Percentiles rank a stretch among this genome's conserved stretches.
Evolutionary conservation across 352 stramenopile species (phyloP).

Genomic region (Aphanomyces euteiches): DNA sequence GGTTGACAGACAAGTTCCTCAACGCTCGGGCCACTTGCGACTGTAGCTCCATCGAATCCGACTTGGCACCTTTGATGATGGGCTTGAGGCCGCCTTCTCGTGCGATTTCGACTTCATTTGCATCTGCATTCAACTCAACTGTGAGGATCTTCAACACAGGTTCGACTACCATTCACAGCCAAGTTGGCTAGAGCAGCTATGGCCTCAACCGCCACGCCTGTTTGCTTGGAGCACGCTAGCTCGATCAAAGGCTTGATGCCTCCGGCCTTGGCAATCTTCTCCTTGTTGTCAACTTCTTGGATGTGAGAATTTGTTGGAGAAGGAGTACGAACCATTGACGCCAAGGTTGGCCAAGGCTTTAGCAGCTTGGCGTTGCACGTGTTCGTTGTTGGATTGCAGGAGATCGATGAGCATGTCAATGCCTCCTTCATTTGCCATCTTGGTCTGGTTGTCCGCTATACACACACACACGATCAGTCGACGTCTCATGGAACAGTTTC

Average conservation of each 20-base stretch:
- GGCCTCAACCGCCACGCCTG: constrained; percentile 85
- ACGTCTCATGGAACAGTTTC: not conserved
- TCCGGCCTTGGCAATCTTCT: constrained; percentile 85
- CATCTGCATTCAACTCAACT: constrained; percentile 46
- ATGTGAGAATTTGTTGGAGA: not conserved
- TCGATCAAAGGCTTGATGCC: constrained; percentile 86
- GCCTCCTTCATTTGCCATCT: constrained; percentile 90
- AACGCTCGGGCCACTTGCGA: constrained; percentile 87
- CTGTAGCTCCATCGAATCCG: constrained; percentile 80
- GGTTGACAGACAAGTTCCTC: constrained; percentile 91
- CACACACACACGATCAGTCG: not conserved
- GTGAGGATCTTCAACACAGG: not conserved
- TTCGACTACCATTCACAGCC: constrained; percentile 83
- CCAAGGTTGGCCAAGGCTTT: constrained; percentile 93
- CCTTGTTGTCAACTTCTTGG: constrained; percentile 87
- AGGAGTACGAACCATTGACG: constrained; percentile 63
- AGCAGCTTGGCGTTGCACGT: constrained; percentile 89
- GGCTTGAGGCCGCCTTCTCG: constrained; percentile 82
- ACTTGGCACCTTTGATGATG: constrained; percentile 83
- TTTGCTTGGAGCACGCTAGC: constrained; percentile 75
- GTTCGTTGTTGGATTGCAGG: constrained; percentile 75
- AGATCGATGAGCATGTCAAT: constrained; percentile 93
- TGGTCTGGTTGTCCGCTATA: constrained; percentile 89
- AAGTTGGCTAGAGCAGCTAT: constrained; percentile 93
- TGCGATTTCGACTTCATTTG: constrained; percentile 90